Conservation (phyloP, 1,284 basidiomycete genomes). For the Psilocybe mexicana region DNA sequence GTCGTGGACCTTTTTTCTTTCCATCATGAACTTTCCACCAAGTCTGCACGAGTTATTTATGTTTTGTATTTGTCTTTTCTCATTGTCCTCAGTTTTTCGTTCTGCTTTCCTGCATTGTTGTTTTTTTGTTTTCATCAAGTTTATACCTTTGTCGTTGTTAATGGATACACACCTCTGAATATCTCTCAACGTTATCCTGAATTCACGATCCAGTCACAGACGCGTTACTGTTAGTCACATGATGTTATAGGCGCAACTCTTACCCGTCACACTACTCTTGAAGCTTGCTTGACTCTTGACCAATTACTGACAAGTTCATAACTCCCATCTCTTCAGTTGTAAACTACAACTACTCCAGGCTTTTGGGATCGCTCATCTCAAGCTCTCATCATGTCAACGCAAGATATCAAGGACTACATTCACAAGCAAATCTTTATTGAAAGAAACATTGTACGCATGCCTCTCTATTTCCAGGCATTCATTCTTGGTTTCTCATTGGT, state of each 20-base stretch:
- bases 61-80: slow-evolving; percentile 3
- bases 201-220: slow-evolving; percentile 6
- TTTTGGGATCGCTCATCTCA: not conserved
- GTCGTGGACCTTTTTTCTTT: not conserved
- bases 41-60: not conserved
- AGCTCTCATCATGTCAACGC: slow-evolving; percentile 41
- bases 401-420: slow-evolving; percentile 52
- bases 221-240: slow-evolving; percentile 10
- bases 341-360: not conserved
- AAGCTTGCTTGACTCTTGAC: not conserved
- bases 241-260: slow-evolving; percentile 2
- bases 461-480: not conserved
- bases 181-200: not conserved
- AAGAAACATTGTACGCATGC: slow-evolving; percentile 55
- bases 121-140: not conserved
- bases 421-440: slow-evolving; percentile 64
- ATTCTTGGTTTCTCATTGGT: not conserved
- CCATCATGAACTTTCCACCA: not conserved
- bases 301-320: not conserved
- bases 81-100: not conserved
- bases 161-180: not conserved
- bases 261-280: not conserved
- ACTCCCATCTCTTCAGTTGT: no score
- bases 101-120: not conserved
- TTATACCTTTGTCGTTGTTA: not conserved